Evolutionary conservation across 176 grass and related monocot genomes (phyloP).

Genomic region (Stipa capillata): DNA sequence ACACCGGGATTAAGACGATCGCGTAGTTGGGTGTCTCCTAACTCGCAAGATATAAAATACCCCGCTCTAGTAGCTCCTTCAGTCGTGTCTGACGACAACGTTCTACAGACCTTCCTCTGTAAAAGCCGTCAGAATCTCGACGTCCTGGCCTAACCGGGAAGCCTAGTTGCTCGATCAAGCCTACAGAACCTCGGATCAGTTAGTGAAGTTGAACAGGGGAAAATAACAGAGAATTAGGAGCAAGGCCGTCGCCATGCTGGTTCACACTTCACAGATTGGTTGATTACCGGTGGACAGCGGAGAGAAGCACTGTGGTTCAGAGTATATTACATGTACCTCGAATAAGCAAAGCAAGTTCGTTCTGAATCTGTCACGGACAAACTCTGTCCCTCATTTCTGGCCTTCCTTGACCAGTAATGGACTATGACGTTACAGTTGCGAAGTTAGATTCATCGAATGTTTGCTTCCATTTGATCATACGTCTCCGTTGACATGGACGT

Average conservation of each 20-base stretch:
- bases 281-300: neutral
- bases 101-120: neutral
- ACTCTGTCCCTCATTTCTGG: neutral
- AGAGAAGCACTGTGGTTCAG: neutral
- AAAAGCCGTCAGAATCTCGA: neutral
- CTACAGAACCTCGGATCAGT: neutral
- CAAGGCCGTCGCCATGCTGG: neutral
- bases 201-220: neutral
- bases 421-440: neutral
- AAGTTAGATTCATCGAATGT: constrained; percentile 10
- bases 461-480: neutral
- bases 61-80: neutral
- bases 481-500: constrained; percentile 2
- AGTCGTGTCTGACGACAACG: neutral
- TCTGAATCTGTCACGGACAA: neutral
- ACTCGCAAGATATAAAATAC: no score
- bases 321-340: neutral
- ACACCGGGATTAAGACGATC: neutral
- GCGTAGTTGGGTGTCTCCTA: neutral
- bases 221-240: neutral
- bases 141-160: neutral
- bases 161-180: neutral
- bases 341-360: neutral
- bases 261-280: neutral
- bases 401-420: neutral